These are phyloP conservation scores for Domatiomyces catenatus DNA, from an alignment of 2,329 filamentous ascomycete genomes.

Conservation along the genomic window DNA sequence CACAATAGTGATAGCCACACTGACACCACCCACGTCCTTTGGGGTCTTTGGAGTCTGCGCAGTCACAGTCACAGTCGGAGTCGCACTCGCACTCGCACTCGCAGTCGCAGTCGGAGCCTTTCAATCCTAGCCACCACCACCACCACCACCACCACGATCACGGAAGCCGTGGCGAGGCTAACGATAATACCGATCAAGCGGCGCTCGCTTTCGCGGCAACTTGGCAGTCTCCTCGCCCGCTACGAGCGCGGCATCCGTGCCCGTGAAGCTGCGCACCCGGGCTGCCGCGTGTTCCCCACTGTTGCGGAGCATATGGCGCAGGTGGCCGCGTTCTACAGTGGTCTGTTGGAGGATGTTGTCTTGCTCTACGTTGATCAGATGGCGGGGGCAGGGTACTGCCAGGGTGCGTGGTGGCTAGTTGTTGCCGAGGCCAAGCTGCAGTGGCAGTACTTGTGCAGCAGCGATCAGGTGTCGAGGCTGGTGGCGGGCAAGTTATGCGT, in stretches of 20 bases:
- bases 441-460: not conserved
- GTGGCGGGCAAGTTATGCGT: not conserved
- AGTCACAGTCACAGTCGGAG: no score
- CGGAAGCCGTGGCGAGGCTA: not conserved
- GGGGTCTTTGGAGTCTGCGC: no score
- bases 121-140: no score
- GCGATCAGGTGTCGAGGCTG: not conserved
- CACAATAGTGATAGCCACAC: no score
- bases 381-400: no score
- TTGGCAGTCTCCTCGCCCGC: not conserved
- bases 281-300: not conserved
- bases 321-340: not conserved
- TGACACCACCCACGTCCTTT: no score
- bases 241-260: not conserved
- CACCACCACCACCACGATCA: no score
- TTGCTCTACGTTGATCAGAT: no score
- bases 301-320: not conserved
- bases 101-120: no score
- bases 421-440: not conserved
- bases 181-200: no score
- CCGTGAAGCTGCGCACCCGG: not conserved
- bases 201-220: not conserved
- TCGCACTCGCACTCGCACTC: no score
- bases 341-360: not conserved
- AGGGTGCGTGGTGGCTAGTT: no score